These are phyloP conservation scores for Hyaloperonospora arabidopsidis DNA, from an alignment of 352 stramenopile species.

Conservation along the genomic window DNA sequence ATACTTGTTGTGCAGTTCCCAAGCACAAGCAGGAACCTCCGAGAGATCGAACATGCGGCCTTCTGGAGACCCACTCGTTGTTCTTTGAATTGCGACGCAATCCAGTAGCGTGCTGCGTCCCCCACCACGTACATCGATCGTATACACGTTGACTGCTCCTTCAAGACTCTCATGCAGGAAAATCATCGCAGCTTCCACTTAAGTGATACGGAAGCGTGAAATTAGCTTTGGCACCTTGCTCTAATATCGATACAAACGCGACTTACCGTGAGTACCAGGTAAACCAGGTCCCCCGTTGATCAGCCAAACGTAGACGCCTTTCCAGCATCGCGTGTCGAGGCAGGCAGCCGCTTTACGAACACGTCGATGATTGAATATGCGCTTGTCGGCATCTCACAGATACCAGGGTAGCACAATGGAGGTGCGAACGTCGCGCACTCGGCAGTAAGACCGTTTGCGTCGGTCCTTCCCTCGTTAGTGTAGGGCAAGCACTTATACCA, in stretches of 20 bases:
- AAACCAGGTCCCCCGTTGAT: slow-evolving; percentile 34
- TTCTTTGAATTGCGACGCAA: slow-evolving; percentile 32
- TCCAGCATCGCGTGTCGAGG: slow-evolving; percentile 3
- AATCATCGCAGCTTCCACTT: slow-evolving; percentile 36
- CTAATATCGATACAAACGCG: neutral
- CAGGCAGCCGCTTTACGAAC: slow-evolving; percentile 36
- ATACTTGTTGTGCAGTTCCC: slow-evolving; percentile 33
- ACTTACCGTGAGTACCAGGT: slow-evolving; percentile 28
- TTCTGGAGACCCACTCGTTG: slow-evolving; percentile 28
- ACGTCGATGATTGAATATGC: slow-evolving; percentile 20
- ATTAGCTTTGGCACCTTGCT: no score
- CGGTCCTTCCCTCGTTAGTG: slow-evolving; percentile 18
- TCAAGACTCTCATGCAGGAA: slow-evolving; percentile 19
- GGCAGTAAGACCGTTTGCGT: slow-evolving; percentile 7
- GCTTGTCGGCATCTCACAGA: slow-evolving; percentile 6
- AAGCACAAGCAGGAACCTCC: slow-evolving; percentile 30
- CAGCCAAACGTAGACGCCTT: slow-evolving; percentile 29
- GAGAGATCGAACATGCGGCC: slow-evolving; percentile 15
- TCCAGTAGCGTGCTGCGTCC: slow-evolving; percentile 30
- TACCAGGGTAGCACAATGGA: slow-evolving; percentile 10
- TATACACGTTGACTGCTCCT: slow-evolving; percentile 41
- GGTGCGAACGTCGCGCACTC: slow-evolving; percentile 30
- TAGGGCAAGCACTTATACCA: slow-evolving; percentile 28
- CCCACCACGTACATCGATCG: slow-evolving; percentile 39
- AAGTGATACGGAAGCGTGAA: no score